Conservation (phyloP, 371 early-diverging fungal species). For the Haplosporangium sp. region DNA sequence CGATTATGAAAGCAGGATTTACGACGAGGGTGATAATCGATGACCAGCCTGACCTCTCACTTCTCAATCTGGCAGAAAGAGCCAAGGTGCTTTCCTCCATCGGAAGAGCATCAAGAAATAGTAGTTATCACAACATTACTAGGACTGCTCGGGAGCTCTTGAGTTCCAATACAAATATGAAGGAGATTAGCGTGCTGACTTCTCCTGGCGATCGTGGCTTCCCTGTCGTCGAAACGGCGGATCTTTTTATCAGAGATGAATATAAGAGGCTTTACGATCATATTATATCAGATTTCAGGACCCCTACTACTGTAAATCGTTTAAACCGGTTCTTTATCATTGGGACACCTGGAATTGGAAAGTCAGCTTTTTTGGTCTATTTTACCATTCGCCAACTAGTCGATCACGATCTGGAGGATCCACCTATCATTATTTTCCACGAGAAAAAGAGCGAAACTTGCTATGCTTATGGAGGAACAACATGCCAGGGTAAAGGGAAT, state of each 20-base stretch:
- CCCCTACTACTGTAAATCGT: background rate
- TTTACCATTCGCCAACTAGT: constrained; percentile 35
- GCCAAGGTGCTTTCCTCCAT: background rate
- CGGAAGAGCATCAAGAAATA: background rate
- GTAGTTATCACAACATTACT: background rate
- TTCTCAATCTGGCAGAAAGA: constrained; percentile 8
- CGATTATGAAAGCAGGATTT: constrained; percentile 19
- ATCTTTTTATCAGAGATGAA: constrained; percentile 15
- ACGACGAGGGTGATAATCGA: constrained; percentile 15
- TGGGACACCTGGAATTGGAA: constrained; percentile 41
- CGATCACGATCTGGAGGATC: constrained; percentile 13
- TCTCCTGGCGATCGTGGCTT: background rate
- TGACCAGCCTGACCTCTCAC: constrained; percentile 17
- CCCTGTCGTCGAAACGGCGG: constrained; percentile 12
- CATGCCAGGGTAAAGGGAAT: constrained; percentile 21
- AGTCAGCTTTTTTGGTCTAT: constrained; percentile 39
- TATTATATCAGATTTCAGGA: background rate
- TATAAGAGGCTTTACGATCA: constrained; percentile 3
- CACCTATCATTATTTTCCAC: constrained; percentile 35
- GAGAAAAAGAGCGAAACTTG: constrained; percentile 3
- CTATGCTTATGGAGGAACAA: constrained; percentile 30
- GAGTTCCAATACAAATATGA: background rate
- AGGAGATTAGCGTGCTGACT: background rate
- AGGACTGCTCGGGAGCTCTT: background rate
- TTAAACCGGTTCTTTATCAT: constrained; percentile 4